phyloP scores from a whole-genome alignment of 495 filamentous ascomycete species.

The Paragyromitra xinjiangensis region DNA sequence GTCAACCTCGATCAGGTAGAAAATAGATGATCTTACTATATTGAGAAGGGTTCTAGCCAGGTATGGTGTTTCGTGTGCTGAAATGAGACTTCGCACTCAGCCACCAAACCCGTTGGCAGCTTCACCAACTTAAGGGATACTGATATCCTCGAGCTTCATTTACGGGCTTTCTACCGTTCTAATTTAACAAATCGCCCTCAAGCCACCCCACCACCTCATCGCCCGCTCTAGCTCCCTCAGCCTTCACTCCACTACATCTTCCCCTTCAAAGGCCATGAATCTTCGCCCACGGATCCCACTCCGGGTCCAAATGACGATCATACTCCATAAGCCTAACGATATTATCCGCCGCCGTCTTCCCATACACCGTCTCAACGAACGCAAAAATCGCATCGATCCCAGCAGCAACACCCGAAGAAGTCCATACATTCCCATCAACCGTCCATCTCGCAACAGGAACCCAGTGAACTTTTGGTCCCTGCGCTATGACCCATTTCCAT shows the following conservation, averaged over 20 bases:
- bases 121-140: neutral
- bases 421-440: constrained; percentile 74
- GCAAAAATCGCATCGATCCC: constrained; percentile 72
- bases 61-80: too few species aligned
- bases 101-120: too few species aligned
- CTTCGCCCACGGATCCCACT: constrained; percentile 60
- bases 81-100: too few species aligned
- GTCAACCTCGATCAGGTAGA: too few species aligned
- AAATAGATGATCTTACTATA: too few species aligned
- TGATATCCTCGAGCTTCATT: neutral
- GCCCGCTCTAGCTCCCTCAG: neutral
- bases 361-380: constrained; percentile 63
- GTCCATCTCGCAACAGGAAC: constrained; percentile 71
- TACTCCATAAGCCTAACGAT: constrained; percentile 60
- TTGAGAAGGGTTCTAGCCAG: too few species aligned
- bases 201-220: neutral
- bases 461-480: constrained; percentile 65
- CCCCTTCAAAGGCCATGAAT: neutral
- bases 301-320: constrained; percentile 54
- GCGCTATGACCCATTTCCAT: constrained; percentile 60
- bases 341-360: constrained; percentile 50
- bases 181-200: neutral
- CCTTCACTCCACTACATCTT: too few species aligned
- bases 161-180: neutral
- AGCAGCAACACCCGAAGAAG: constrained; percentile 67